phyloP scores from a whole-genome alignment of 2,329 filamentous ascomycete species.

The Colletotrichum sansevieriae region DNA sequence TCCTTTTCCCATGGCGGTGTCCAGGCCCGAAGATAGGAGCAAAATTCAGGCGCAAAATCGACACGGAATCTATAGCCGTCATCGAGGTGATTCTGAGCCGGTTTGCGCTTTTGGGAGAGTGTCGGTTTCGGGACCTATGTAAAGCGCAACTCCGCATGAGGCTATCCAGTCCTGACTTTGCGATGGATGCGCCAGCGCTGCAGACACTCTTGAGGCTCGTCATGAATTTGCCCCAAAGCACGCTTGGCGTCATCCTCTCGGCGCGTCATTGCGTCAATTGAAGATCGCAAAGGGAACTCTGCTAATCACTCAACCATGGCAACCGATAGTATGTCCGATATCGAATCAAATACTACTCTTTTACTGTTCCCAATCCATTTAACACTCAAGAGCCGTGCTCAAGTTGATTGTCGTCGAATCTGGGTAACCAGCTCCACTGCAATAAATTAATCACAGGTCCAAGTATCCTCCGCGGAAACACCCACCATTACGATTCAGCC shows the following conservation, averaged over 20 bases:
- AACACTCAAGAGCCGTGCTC: too few species aligned
- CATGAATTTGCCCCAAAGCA: background rate
- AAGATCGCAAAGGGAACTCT: constrained; percentile 11
- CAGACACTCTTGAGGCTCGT: background rate
- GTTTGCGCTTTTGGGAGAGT: background rate
- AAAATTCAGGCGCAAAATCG: background rate
- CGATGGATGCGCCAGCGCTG: background rate
- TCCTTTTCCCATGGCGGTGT: background rate
- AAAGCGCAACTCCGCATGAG: background rate
- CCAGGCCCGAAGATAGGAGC: too few species aligned
- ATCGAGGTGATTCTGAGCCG: constrained; percentile 1
- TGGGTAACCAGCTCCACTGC: background rate
- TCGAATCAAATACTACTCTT: too few species aligned
- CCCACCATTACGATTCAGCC: background rate
- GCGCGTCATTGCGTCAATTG: constrained; percentile 9
- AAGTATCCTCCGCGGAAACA: background rate
- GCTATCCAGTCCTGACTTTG: background rate
- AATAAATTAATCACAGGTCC: too few species aligned
- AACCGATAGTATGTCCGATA: background rate
- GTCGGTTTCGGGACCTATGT: background rate
- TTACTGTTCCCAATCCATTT: too few species aligned
- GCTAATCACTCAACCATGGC: background rate
- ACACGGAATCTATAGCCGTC: background rate
- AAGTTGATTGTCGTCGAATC: background rate
- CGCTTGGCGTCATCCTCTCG: background rate